A percentile compares a stretch with the other conserved stretches of the same genome.
These are phyloP conservation scores for Aspergillus cristatus DNA, from an alignment of 495 filamentous ascomycete species.

Conservation along the genomic window DNA sequence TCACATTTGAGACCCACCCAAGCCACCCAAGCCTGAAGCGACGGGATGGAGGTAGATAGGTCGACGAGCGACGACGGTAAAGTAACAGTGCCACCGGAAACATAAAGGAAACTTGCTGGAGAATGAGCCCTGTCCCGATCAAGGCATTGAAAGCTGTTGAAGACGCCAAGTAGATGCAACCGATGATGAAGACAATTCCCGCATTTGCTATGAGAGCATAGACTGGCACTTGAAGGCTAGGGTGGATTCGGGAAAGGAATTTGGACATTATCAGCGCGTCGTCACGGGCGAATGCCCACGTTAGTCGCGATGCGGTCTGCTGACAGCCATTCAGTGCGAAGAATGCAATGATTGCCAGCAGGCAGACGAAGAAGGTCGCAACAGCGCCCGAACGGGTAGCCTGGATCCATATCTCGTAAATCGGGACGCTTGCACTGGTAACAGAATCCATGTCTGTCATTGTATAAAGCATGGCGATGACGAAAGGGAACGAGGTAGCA, in stretches of 20 bases:
- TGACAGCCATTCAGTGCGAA: conserved; percentile 17
- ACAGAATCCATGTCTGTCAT: background rate
- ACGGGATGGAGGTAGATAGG: conserved; percentile 1
- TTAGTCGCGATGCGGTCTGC: conserved; percentile 25
- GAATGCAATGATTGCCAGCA: conserved; percentile 14
- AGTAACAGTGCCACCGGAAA: conserved; percentile 9
- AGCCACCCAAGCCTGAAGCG: conserved; percentile 3
- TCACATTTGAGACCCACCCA: conserved; percentile 11
- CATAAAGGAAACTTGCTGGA: conserved; percentile 13
- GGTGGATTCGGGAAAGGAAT: conserved; percentile 10
- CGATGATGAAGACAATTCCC: conserved; percentile 12
- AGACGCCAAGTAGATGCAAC: conserved; percentile 20
- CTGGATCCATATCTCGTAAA: conserved; percentile 18
- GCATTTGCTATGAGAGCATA: conserved; percentile 13
- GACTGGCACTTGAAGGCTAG: conserved; percentile 12
- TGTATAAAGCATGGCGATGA: conserved; percentile 19
- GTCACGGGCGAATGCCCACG: conserved; percentile 32
- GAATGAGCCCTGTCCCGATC: conserved; percentile 9
- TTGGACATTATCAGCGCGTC: conserved; percentile 14
- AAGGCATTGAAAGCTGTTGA: conserved; percentile 16
- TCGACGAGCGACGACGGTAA: conserved; percentile 5
- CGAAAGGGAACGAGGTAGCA: conserved; percentile 18
- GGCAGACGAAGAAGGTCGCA: conserved; percentile 14
- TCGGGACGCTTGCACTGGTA: conserved; percentile 9
- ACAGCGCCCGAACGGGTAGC: conserved; percentile 13